Base-by-base conservation (phyloP, 306 rosid species). In the Sindora glabra region DNA sequence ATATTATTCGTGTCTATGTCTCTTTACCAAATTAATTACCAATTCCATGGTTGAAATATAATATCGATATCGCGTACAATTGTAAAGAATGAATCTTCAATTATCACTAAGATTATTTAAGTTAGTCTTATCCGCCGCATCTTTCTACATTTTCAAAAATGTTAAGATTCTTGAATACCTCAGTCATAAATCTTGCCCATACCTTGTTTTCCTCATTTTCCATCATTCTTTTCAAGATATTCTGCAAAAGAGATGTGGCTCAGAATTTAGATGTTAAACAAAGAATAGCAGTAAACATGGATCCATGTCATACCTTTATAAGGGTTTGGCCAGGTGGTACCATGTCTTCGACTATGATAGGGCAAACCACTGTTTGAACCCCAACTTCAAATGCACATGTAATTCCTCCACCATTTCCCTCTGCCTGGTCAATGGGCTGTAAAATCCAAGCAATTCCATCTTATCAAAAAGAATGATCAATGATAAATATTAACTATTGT, bases 301-400 rank as follows among this genome's bases (percentile, higher is more conserved):
- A 16, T 60, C 45, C 18, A 16, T 14, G 37, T 45, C 16, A 45
- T 76, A 92, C 97, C 95, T 89, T 95, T 26, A 89, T 76, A 30
- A 89, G 94, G 96, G 89, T 89, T 74, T 86, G 95, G 27, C 90
- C 95, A 0, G 89, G 94, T 17, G 67, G 59, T 51, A 34, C 76
- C 59, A 84, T 91, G 74, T 92, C 95, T 68, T 92, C 94, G 12
- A 92, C 94, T 53, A 86, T 79, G 39, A 92, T 74, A 2, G 96
- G 99, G 60, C 95, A 92, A 64, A 74, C 77, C 80, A 82, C 67
- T 27, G 85, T 79, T 74, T 79, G 81, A 18, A 72, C 64, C 44
- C 75, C 89, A 37, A 88, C 86, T 70, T 85, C 95, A 55, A 67
- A 76, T 26, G 94, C 96, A 86, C 96, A 83, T 27, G 98, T 92